Percentiles rank a stretch among this genome's conserved stretches.
These are phyloP conservation scores for Hamigera avellanea DNA, from an alignment of 495 filamentous ascomycete species.

Conservation along the genomic window DNA sequence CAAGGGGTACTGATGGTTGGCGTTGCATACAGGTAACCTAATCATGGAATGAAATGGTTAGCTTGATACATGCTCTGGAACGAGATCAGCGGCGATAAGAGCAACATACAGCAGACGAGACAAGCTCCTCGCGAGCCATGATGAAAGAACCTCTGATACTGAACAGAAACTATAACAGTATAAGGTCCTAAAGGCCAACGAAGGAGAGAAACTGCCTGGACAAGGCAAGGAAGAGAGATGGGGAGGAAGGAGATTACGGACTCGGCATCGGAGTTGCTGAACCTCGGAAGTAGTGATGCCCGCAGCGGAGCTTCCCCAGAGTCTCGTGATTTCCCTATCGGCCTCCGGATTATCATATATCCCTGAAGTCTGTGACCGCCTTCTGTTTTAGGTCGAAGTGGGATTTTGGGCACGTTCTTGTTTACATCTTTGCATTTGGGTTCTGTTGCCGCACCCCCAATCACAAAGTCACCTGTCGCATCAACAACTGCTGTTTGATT, in stretches of 20 bases:
- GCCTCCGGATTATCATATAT: slow-evolving; percentile 10
- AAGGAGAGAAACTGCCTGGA: slow-evolving; percentile 3
- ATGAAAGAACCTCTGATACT: slow-evolving; percentile 12
- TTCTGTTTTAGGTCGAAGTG: slow-evolving; percentile 14
- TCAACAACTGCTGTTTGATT: too few relatives aligned
- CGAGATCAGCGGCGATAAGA: background rate
- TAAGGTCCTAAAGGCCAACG: too few relatives aligned
- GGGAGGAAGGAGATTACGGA: background rate
- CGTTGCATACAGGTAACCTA: slow-evolving; percentile 31
- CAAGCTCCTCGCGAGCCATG: slow-evolving; percentile 79
- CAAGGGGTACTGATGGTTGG: too few relatives aligned
- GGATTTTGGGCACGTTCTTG: slow-evolving; percentile 12
- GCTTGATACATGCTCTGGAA: background rate
- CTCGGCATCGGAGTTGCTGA: slow-evolving; percentile 3
- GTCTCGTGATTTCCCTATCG: slow-evolving; percentile 22
- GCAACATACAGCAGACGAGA: slow-evolving; percentile 62
- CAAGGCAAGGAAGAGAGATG: slow-evolving; percentile 5
- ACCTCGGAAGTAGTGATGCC: slow-evolving; percentile 29
- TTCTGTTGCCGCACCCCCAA: slow-evolving; percentile 13
- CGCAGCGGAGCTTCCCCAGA: slow-evolving; percentile 27
- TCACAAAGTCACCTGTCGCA: too few relatives aligned
- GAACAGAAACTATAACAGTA: too few relatives aligned
- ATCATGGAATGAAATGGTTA: slow-evolving; percentile 7
- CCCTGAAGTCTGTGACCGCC: slow-evolving; percentile 18
- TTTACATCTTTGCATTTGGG: slow-evolving; percentile 17